Evolutionary conservation across 805 yeast genomes (phyloP).

Genomic region (Ogataea paradorogensis): DNA sequence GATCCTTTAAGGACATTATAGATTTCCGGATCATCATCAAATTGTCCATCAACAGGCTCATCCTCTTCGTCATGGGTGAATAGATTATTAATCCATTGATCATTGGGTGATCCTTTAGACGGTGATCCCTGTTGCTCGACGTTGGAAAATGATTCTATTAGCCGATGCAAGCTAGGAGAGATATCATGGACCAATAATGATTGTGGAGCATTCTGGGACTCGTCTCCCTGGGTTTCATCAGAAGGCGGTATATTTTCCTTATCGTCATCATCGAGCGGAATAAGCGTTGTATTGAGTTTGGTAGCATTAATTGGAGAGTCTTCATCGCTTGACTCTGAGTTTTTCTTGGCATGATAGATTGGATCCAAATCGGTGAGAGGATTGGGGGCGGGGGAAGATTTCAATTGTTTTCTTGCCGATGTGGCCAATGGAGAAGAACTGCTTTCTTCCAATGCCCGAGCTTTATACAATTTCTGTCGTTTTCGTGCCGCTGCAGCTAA

Average conservation of each 20-base stretch:
- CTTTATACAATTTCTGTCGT: constrained; percentile 9
- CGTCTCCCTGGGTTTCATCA: constrained; percentile 1
- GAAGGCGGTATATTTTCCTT: constrained; percentile 29
- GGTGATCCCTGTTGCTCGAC: constrained; percentile 29
- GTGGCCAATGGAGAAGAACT: constrained; percentile 17
- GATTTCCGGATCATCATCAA: constrained; percentile 27
- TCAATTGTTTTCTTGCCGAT: constrained; percentile 2
- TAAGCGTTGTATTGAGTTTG: constrained; percentile 51
- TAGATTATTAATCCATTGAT: constrained; percentile 31
- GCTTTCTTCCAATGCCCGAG: constrained; percentile 9
- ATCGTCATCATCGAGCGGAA: constrained; percentile 45
- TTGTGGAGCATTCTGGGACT: constrained; percentile 10
- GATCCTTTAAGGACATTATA: constrained; percentile 20
- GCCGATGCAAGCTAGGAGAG: constrained; percentile 33
- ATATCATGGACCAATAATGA: constrained; percentile 29
- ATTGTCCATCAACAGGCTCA: constrained; percentile 20
- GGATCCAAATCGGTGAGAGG: constrained; percentile 30
- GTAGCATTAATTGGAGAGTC: constrained; percentile 45
- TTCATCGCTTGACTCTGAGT: constrained; percentile 14
- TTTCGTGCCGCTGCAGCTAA: constrained; percentile 13
- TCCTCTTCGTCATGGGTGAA: constrained; percentile 29
- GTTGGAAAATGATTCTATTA: constrained; percentile 32
- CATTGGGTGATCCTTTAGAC: constrained; percentile 21
- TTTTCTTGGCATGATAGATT: constrained; percentile 15
- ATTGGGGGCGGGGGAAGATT: constrained; percentile 17